These are phyloP conservation scores for Conticribra weissflogii DNA, from an alignment of 108 stramenopile genomes.

Conservation along the genomic window DNA sequence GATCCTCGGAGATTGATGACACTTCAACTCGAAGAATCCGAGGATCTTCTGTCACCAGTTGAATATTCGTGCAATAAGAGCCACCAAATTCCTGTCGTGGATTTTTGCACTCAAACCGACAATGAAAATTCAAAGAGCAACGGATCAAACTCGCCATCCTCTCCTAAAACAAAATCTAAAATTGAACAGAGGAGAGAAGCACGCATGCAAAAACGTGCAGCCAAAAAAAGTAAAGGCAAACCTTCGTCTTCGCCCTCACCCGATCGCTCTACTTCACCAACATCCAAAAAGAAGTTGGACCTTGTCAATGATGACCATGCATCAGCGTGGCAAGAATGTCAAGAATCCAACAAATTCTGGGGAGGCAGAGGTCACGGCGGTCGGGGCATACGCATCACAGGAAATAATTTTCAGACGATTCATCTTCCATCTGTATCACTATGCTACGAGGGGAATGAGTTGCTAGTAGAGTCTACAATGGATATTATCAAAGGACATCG, in stretches of 20 bases:
- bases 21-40: too few relatives aligned
- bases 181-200: conserved; percentile 16
- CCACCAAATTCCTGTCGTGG: background rate
- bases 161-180: conserved; percentile 12
- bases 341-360: conserved; percentile 47
- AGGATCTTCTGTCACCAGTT: too few relatives aligned
- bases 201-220: background rate
- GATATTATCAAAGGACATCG: conserved; percentile 59
- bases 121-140: background rate
- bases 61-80: too few relatives aligned
- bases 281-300: background rate
- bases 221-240: conserved; percentile 20
- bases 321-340: conserved; percentile 59
- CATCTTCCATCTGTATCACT: conserved; percentile 55
- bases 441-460: conserved; percentile 55
- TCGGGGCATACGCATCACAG: conserved; percentile 53
- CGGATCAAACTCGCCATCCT: background rate
- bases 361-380: conserved; percentile 70
- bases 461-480: conserved; percentile 57
- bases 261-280: too few relatives aligned
- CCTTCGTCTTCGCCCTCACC: conserved; percentile 3
- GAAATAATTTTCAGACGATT: conserved; percentile 48
- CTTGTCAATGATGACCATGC: conserved; percentile 57
- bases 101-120: background rate
- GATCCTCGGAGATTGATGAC: too few relatives aligned